A percentile compares a stretch with the other conserved stretches of the same genome.
These are phyloP conservation scores for Syzygium malaccense DNA, from an alignment of 441 rosid species.

Conservation along the genomic window DNA sequence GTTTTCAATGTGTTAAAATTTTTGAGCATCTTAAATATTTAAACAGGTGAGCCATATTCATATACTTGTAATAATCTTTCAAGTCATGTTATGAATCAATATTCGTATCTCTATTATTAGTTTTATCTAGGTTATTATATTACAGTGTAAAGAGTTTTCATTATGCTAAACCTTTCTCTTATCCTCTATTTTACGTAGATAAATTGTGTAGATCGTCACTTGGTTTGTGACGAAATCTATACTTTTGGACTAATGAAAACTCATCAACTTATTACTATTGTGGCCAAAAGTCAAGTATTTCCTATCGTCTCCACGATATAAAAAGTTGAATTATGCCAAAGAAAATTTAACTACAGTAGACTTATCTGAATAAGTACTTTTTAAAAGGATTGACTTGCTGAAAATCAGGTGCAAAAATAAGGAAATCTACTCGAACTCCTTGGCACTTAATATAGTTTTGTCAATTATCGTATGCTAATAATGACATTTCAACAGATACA, in stretches of 20 bases:
- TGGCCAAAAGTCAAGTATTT: not conserved
- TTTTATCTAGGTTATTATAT: not conserved
- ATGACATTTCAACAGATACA: not conserved
- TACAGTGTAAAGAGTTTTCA: not conserved
- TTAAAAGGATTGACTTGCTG: not conserved
- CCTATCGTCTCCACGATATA: not conserved
- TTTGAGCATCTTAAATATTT: not conserved
- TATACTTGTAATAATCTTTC: not conserved
- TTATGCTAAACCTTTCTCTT: not conserved
- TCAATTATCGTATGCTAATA: not conserved
- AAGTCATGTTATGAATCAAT: not conserved
- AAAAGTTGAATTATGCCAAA: not conserved
- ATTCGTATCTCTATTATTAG: not conserved
- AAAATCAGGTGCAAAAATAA: not conserved
- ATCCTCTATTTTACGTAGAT: not conserved
- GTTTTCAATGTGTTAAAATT: not conserved
- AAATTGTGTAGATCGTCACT: not conserved
- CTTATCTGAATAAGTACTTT: not conserved
- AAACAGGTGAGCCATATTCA: not conserved
- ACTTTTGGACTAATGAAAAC: not conserved
- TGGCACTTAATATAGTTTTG: not conserved
- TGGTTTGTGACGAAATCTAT: not conserved
- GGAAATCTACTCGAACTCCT: not conserved
- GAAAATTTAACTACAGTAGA: not conserved
- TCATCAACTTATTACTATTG: not conserved